Evolutionary conservation across 192 early-diverging fungal genomes (phyloP), one percentile per base, ranked within the genome.

Genomic region (Coemansia sp.): DNA sequence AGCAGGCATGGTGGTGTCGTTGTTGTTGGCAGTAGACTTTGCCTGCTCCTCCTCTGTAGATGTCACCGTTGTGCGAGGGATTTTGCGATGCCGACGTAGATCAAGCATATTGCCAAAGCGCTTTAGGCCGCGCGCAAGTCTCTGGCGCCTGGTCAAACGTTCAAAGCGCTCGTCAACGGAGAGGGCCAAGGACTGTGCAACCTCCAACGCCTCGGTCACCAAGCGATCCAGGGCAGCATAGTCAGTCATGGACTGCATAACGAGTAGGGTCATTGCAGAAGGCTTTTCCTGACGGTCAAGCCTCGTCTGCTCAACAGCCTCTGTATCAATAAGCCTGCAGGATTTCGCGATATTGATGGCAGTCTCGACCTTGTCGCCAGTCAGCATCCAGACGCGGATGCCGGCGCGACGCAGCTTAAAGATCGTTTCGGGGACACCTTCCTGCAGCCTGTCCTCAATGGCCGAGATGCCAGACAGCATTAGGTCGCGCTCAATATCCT

Each of bases 301-400:
- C 24, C 19, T 46, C 1, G 62, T 62, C 1, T 63, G 70, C 53
- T 76, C 61, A 3, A 76, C 61, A 18, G 52, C 69, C 8, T 68
- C 74, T 2, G 71, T 68, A 4, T 83, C 85, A 27, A 92, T 72
- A 36, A 95, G 72, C 3, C 85, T 81, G 36, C 87, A 91, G 0
- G 93, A 88, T 44, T 88, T 85, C 12, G 87, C 91, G 79, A 95
- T 94, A 60, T 95, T 95, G 58, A 95, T 88, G 0, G 93, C 93
- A 0, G 93, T 95, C 63, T 95, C 93, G 18, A 87, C 82, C 72
- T 93, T 94, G 66, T 95, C 93, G 27, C 93, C 93, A 0, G 93
- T 95, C 70, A 95, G 74, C 84, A 95, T 90, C 93, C 93, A 95
- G 32, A 95, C 76, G 34, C 85, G 84, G 40, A 95, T 89, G 35